Evolutionary conservation across 1,284 basidiomycete species (phyloP).

Genomic region (Trichosporon sp.): DNA sequence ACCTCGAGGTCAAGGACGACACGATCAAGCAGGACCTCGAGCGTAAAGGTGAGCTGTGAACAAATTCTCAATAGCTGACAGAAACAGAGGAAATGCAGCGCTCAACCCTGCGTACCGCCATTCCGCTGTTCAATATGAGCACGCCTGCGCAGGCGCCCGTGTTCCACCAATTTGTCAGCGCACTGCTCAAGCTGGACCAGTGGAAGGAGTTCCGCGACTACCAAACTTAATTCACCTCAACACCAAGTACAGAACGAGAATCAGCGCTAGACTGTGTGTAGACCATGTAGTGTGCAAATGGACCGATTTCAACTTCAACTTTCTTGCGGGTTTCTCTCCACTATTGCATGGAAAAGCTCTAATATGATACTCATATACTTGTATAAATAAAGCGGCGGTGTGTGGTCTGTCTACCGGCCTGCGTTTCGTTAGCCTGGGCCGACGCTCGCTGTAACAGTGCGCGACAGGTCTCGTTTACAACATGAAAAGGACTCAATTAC

Average conservation of each 20-base stretch:
- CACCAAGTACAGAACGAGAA: not conserved
- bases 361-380: constrained; percentile 6
- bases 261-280: constrained; percentile 5
- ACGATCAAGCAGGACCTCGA: constrained; percentile 97
- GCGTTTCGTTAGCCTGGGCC: not conserved
- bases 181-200: constrained; percentile 44
- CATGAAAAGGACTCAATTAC: constrained; percentile 6
- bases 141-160: constrained; percentile 64
- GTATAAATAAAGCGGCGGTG: not conserved
- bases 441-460: not conserved
- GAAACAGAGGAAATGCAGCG: constrained; percentile 75
- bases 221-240: constrained; percentile 35
- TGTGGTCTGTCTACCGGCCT: not conserved
- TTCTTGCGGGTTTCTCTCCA: not conserved
- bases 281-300: not conserved
- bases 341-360: constrained; percentile 8
- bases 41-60: constrained; percentile 63
- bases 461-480: constrained; percentile 19
- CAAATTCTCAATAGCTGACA: not conserved
- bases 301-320: not conserved
- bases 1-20: constrained; percentile 83
- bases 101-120: constrained; percentile 80
- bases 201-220: constrained; percentile 54
- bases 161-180: constrained; percentile 71
- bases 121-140: constrained; percentile 72